Base-by-base conservation (phyloP, 345 rosid genomes). In the Brassica carinata region DNA sequence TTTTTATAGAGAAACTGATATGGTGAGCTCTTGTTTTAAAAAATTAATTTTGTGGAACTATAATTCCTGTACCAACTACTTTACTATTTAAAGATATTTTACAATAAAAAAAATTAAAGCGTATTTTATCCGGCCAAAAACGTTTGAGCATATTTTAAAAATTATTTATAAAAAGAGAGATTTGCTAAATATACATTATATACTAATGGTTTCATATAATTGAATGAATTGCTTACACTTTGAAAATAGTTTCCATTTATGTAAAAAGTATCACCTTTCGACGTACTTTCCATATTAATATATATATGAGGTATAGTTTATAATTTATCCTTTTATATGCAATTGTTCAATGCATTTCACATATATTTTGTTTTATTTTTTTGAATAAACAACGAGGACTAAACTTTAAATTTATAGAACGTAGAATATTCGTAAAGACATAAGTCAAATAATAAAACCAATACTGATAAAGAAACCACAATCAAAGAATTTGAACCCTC, bases 1-100 rank as follows among this genome's bases (percentile, higher is more conserved):
- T 65, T 38, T 80, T 48, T 75, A 80, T 80, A 80, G 83, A 79
- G 83, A 5, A 38, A 53, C 17, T 72, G 72, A 79, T 72, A 59
- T 67, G 68, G 53, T 57, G 73, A 72, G 63, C 19, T 59, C 73
- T 77, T 58, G 67, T 57, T 64, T 17, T 23, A 1, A 23, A 36
- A 36, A 65, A 72, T 67, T 73, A 14, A 6, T 14, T 67, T 79
- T 67, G 78, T 65, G 6, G 7, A 55, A 43, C 45, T 71, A 36
- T 78, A 71, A 78, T 61, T 72, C 17, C 77, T 55, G 3, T 3
- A 57, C 82, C 77, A 78, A 57, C 82, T 66, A 78, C 77, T 78
- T 8, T 40, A 40, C 19, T 19, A 34, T 13, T 53, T 65, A 8
- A 8, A 19, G 9, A 19, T 30, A 7, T 23, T 9, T 10, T 4